Evolutionary conservation across 768 basidiomycete species (phyloP).

Genomic region (Fibroporia radiculosa): DNA sequence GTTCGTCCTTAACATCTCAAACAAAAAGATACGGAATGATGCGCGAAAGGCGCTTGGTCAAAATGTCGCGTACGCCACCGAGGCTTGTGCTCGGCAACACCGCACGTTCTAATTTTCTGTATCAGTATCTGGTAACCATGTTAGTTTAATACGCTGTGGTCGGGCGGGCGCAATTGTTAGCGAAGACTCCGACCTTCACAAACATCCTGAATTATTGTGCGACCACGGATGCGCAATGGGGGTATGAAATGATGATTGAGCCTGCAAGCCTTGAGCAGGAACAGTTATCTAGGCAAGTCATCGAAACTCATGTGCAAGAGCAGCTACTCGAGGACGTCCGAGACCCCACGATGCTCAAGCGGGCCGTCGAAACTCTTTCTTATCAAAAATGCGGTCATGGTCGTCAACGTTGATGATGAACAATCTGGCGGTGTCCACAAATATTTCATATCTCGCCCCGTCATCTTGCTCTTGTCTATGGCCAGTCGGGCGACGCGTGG

Average conservation of each 20-base stretch:
- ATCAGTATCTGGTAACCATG: slow-evolving; percentile 7
- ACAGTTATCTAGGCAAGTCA: not conserved
- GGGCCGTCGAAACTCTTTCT: slow-evolving; percentile 5
- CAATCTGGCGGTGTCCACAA: not conserved
- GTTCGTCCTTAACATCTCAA: not conserved
- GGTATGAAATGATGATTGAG: slow-evolving; percentile 16
- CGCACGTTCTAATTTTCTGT: not conserved
- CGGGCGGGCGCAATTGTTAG: not conserved
- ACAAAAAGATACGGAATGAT: not conserved
- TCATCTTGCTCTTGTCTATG: not conserved
- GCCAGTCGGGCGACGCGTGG: not conserved
- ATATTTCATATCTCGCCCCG: slow-evolving; percentile 5
- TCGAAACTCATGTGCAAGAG: not conserved
- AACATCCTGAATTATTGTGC: slow-evolving; percentile 14
- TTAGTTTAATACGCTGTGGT: not conserved
- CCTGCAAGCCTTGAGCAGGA: not conserved
- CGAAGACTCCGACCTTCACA: slow-evolving; percentile 3
- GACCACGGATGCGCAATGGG: slow-evolving; percentile 15
- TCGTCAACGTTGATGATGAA: not conserved
- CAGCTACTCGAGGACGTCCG: not conserved
- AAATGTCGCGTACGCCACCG: slow-evolving; percentile 7
- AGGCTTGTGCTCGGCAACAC: not conserved
- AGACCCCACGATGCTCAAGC: not conserved
- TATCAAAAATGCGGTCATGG: not conserved
- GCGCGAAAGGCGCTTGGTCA: slow-evolving; percentile 12